A percentile compares a stretch with the other conserved stretches of the same genome.
These are phyloP conservation scores for Apiotrichum montevideense DNA, from an alignment of 1,284 basidiomycete genomes.

Conservation along the genomic window DNA sequence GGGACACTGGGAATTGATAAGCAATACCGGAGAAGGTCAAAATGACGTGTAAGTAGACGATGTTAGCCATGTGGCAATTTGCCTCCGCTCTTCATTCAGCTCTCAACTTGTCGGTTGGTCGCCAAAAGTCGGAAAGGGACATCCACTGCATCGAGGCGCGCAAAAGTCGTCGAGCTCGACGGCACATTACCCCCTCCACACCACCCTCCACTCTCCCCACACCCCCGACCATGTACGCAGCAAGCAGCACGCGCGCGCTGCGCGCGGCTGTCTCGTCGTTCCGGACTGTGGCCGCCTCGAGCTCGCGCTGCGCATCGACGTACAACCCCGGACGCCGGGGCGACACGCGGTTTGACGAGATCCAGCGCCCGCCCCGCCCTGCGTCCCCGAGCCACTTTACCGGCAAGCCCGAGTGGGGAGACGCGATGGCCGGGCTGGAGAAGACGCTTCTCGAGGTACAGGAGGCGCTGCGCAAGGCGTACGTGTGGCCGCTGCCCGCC, in stretches of 20 bases:
- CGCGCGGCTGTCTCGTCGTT: slow-evolving; percentile 1
- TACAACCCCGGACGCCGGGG: background rate
- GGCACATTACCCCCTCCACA: background rate
- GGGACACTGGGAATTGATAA: too few species aligned
- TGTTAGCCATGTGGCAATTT: background rate
- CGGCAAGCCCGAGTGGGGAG: slow-evolving; percentile 70
- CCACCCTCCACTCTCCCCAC: background rate
- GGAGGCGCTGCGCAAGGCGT: slow-evolving; percentile 57
- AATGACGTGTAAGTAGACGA: background rate
- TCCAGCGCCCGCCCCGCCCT: slow-evolving; percentile 36
- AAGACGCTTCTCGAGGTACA: slow-evolving; percentile 58
- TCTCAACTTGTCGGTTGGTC: background rate
- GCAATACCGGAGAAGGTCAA: background rate
- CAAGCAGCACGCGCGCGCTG: slow-evolving; percentile 9
- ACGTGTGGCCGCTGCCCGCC: slow-evolving; percentile 72
- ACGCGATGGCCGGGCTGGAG: slow-evolving; percentile 65
- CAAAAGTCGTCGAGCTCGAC: background rate
- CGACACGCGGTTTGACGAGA: background rate
- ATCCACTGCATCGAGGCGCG: background rate
- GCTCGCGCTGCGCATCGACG: slow-evolving; percentile 12
- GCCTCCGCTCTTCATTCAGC: background rate
- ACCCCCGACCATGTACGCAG: background rate
- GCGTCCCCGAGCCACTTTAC: slow-evolving; percentile 75
- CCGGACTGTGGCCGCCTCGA: background rate
- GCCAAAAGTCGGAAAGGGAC: slow-evolving; percentile 10